phyloP scores from a whole-genome alignment of 2,329 filamentous ascomycete genomes.

The Phialocephala sp. region DNA sequence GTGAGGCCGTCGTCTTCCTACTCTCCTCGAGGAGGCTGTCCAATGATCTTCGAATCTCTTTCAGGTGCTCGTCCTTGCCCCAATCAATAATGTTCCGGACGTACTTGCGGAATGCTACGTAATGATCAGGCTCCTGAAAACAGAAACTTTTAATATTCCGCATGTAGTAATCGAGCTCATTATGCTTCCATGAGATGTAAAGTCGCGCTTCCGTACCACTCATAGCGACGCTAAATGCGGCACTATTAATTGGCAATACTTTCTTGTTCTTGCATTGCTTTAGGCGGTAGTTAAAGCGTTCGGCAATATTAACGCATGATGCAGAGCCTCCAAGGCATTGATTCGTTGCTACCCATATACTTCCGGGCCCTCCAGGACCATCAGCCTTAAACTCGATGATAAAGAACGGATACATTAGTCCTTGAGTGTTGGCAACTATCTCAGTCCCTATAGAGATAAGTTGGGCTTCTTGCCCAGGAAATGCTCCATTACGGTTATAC shows the following conservation, averaged over 20 bases:
- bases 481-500: conserved; percentile 31
- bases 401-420: conserved; percentile 41
- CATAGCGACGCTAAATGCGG: conserved; percentile 46
- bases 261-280: conserved; percentile 27
- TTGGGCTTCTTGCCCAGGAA: conserved; percentile 33
- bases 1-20: conserved; percentile 23
- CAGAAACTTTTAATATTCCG: conserved; percentile 40
- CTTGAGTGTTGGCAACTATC: conserved; percentile 30
- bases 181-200: conserved; percentile 45
- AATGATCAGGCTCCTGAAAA: conserved; percentile 41
- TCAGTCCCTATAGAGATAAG: conserved; percentile 34
- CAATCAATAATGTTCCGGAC: conserved; percentile 48
- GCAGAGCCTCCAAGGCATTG: conserved; percentile 44
- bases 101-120: conserved; percentile 42
- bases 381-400: conserved; percentile 42
- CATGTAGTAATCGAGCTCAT: conserved; percentile 43
- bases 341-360: conserved; percentile 46
- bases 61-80: conserved; percentile 41
- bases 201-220: conserved; percentile 33
- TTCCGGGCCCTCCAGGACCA: conserved; percentile 36
- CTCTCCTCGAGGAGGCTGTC: conserved; percentile 36
- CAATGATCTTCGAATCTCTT: conserved; percentile 36
- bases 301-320: conserved; percentile 43
- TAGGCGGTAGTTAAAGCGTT: conserved; percentile 34
- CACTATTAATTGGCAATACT: conserved; percentile 36